Evolutionary conservation across 805 yeast species (phyloP), one percentile per base, ranked within the genome.

Genomic region (Huiozyma sinensis): DNA sequence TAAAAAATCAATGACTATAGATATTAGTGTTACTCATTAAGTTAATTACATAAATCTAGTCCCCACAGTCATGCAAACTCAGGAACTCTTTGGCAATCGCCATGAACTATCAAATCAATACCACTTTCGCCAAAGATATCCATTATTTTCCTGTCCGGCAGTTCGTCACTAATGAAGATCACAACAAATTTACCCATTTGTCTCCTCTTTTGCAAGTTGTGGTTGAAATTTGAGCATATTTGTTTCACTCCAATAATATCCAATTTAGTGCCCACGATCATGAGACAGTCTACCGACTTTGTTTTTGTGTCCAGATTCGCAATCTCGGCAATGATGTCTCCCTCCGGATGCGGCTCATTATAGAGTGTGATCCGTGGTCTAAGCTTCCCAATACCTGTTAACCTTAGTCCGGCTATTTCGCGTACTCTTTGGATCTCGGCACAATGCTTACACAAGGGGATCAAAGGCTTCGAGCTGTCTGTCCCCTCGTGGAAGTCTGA

Each of bases 251-350:
- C 86, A 0, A 87, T 87, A 28, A 88, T 88, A 56, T 83, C 80
- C 46, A 88, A 67, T 2, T 94, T 80, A 0, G 96, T 88, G 3
- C 96, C 96, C 6, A 83, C 84, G 42, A 88, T 80, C 6, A 88
- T 64, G 39, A 87, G 63, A 53, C 90, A 81, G 58, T 88, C 96
- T 12, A 94, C 88, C 34, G 72, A 72, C 8, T 70, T 63, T 6
- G 27, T 12, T 46, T 68, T 71, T 37, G 84, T 61, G 60, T 88
- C 96, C 2, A 70, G 51, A 12, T 81, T 81, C 5, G 87, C 74
- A 4, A 83, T 75, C 42, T 77, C 76, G 0, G 95, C 95, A 40
- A 88, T 86, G 29, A 81, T 75, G 38, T 90, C 95, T 48, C 92
- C 88, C 58, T 87, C 95, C 1, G 95, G 95, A 57, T 88, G 84